A percentile compares a stretch with the other conserved stretches of the same genome.
Conservation (phyloP, 2,329 filamentous ascomycete species). For the Colletotrichum lupini region DNA sequence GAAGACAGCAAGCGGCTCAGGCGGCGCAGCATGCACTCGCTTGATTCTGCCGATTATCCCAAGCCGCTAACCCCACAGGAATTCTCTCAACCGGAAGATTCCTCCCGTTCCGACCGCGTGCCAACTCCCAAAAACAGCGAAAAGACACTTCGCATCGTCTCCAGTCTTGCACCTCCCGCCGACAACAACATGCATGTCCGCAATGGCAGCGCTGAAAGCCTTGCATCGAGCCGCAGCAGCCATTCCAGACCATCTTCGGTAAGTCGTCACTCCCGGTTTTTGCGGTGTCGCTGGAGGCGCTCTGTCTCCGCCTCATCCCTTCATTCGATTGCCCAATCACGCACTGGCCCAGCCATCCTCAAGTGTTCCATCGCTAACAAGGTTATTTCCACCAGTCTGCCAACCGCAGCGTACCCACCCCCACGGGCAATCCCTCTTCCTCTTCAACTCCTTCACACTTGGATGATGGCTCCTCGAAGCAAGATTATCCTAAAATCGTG, state of each 20-base stretch:
- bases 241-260: slow-evolving; percentile 74
- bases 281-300: not conserved
- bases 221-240: slow-evolving; percentile 67
- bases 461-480: slow-evolving; percentile 59
- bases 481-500: slow-evolving; percentile 65
- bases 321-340: slow-evolving; percentile 57
- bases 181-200: slow-evolving; percentile 49
- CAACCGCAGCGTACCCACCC: slow-evolving; percentile 67
- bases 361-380: slow-evolving; percentile 58
- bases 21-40: slow-evolving; percentile 82
- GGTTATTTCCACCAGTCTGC: slow-evolving; percentile 62
- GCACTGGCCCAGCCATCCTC: slow-evolving; percentile 39
- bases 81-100: slow-evolving; percentile 45
- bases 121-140: slow-evolving; percentile 41
- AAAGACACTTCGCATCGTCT: slow-evolving; percentile 53
- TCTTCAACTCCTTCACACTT: slow-evolving; percentile 56
- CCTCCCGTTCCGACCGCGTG: slow-evolving; percentile 34
- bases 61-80: slow-evolving; percentile 51
- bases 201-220: slow-evolving; percentile 74
- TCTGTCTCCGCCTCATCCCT: slow-evolving; percentile 18
- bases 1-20: slow-evolving; percentile 84
- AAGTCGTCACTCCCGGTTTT: slow-evolving; percentile 53
- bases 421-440: slow-evolving; percentile 66
- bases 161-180: slow-evolving; percentile 39
- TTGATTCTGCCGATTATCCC: slow-evolving; percentile 59